Percentiles rank a stretch among this genome's conserved stretches.
Evolutionary conservation across 495 filamentous ascomycete genomes (phyloP).

Genomic region (Chaetomium tenue): DNA sequence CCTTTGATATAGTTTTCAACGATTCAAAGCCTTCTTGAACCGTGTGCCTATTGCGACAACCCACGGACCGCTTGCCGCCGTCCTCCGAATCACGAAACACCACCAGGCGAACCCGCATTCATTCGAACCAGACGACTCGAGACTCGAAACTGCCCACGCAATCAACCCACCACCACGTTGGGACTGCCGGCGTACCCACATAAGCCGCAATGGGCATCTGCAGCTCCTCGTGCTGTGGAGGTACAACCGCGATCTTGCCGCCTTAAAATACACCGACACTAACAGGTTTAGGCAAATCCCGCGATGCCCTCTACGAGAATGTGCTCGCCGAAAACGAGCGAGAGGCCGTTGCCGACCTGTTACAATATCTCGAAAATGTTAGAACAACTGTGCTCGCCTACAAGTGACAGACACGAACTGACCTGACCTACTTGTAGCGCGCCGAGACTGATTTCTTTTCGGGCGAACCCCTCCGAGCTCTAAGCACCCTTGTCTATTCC

Average conservation of each 20-base stretch:
- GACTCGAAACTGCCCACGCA: constrained; percentile 15
- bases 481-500: constrained; percentile 95
- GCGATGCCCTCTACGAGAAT: constrained; percentile 92
- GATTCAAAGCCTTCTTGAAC: constrained; percentile 6
- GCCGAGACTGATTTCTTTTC: constrained; percentile 97
- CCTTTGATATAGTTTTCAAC: constrained; percentile 24
- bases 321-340: constrained; percentile 94
- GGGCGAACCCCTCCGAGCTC: constrained; percentile 89
- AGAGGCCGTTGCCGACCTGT: constrained; percentile 92
- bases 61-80: background rate
- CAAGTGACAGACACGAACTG: constrained; percentile 25
- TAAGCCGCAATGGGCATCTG: constrained; percentile 43
- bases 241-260: constrained; percentile 22
- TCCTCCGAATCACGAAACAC: constrained; percentile 10
- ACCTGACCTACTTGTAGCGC: constrained; percentile 54
- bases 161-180: constrained; percentile 18
- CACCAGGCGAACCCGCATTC: background rate
- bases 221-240: constrained; percentile 44
- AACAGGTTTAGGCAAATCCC: constrained; percentile 64
- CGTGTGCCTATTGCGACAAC: constrained; percentile 15
- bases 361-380: constrained; percentile 96
- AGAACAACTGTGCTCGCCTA: constrained; percentile 27
- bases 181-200: constrained; percentile 19
- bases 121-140: constrained; percentile 9
- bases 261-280: constrained; percentile 4